phyloP scores from a whole-genome alignment of 2,329 filamentous ascomycete species.

The Cordyceps cicadae region DNA sequence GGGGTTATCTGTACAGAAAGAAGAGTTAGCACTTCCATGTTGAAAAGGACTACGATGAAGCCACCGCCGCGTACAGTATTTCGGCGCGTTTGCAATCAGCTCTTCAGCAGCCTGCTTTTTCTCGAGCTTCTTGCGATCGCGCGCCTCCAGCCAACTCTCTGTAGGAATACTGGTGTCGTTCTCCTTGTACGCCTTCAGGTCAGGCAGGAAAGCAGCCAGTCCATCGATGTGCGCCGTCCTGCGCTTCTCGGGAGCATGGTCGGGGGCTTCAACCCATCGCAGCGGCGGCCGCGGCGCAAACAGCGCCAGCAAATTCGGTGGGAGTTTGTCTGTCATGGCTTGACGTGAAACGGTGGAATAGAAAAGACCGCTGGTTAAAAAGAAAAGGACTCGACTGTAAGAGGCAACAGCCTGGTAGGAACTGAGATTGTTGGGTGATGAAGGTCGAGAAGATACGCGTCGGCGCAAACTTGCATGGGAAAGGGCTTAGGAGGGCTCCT shows the following conservation, averaged over 20 bases:
- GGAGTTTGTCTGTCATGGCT: conserved; percentile 91
- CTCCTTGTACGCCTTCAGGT: conserved; percentile 68
- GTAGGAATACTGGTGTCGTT: conserved; percentile 70
- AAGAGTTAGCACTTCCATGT: conserved; percentile 15
- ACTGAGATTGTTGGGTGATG: conserved; percentile 1
- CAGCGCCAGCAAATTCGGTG: conserved; percentile 82
- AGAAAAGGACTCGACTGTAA: not conserved
- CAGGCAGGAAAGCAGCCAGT: conserved; percentile 65
- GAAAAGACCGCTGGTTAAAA: not conserved
- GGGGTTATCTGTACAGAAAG: conserved; percentile 63
- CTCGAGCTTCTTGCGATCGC: conserved; percentile 76
- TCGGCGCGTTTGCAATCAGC: conserved; percentile 54
- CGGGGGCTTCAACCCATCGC: conserved; percentile 76
- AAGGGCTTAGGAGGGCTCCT: not conserved
- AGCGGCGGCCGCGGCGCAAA: conserved; percentile 91
- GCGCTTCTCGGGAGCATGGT: conserved; percentile 75
- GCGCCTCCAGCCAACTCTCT: conserved; percentile 85
- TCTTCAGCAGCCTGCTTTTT: conserved; percentile 62
- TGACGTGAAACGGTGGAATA: not conserved
- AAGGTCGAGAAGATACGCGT: conserved; percentile 4
- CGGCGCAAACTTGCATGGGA: conserved; percentile 6
- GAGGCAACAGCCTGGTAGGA: not conserved
- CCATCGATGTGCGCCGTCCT: conserved; percentile 65
- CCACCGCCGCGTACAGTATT: conserved; percentile 43
- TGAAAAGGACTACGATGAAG: too few species aligned